Evolutionary conservation across 495 filamentous ascomycete species (phyloP).

Genomic region (Neurospora sublineolata): DNA sequence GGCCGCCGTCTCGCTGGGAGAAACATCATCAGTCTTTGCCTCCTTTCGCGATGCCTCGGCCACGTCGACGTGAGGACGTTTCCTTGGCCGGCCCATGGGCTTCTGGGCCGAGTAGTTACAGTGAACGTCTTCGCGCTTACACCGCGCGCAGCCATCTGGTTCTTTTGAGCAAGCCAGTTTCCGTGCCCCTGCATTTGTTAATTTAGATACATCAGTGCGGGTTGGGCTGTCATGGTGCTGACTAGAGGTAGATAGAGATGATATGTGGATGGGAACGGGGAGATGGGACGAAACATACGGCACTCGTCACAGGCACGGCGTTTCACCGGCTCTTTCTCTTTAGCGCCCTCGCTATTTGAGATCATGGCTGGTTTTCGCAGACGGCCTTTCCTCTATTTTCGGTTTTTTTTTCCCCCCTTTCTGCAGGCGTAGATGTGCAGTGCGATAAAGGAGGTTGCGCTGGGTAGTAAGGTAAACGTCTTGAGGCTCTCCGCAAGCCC

Average conservation of each 20-base stretch:
- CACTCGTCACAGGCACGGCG: conserved; percentile 53
- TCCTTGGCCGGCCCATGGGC: conserved; percentile 50
- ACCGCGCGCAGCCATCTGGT: conserved; percentile 42
- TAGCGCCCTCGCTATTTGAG: neutral
- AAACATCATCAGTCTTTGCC: neutral
- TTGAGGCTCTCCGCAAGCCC: neutral
- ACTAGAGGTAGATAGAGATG: neutral
- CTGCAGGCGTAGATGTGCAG: neutral
- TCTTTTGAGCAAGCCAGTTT: conserved; percentile 54
- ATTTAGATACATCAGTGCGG: conserved; percentile 12
- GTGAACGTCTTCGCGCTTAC: conserved; percentile 38
- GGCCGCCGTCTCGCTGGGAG: neutral
- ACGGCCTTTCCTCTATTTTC: neutral
- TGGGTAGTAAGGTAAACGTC: neutral
- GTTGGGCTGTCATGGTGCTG: neutral
- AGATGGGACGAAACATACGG: conserved; percentile 32
- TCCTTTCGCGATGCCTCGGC: conserved; percentile 1
- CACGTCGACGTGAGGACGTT: conserved; percentile 35
- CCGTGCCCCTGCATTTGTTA: conserved; percentile 34
- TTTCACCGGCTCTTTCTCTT: conserved; percentile 17
- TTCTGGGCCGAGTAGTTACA: conserved; percentile 52
- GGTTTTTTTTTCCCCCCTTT: neutral
- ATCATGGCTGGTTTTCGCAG: neutral
- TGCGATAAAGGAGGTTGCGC: neutral
- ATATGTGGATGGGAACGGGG: neutral